phyloP scores from a whole-genome alignment of 1,284 basidiomycete genomes.

The Ustilago hordei region DNA sequence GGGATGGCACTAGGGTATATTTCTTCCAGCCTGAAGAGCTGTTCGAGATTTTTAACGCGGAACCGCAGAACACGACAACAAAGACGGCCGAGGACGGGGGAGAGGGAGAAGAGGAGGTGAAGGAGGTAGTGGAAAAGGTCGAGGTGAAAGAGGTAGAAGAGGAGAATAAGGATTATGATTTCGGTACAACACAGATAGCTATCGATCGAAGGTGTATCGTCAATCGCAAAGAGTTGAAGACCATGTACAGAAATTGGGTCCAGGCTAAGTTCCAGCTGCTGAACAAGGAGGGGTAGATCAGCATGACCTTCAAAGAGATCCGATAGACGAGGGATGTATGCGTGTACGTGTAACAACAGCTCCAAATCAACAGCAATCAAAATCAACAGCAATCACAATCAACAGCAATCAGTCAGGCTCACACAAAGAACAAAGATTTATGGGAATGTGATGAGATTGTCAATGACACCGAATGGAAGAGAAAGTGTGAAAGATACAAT shows the following conservation, averaged over 20 bases:
- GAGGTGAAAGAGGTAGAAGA: not conserved
- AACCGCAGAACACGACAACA: conserved; percentile 31
- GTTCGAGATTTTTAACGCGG: conserved; percentile 57
- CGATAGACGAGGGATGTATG: too few species aligned
- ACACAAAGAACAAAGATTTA: not conserved
- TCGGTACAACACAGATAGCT: conserved; percentile 61
- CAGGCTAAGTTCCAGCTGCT: conserved; percentile 62
- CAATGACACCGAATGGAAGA: conserved; percentile 1
- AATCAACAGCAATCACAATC: not conserved
- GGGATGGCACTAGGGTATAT: conserved; percentile 85
- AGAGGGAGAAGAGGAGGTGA: not conserved
- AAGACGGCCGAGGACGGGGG: conserved; percentile 4
- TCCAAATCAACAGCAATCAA: too few species aligned
- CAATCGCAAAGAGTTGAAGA: conserved; percentile 66
- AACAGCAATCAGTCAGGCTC: not conserved
- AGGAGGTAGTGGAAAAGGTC: not conserved
- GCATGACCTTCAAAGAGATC: too few species aligned
- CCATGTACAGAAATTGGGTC: conserved; percentile 67
- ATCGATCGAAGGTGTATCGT: conserved; percentile 66
- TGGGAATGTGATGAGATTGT: conserved; percentile 6
- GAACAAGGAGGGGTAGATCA: not conserved
- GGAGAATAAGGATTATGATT: conserved; percentile 25
- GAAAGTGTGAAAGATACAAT: conserved; percentile 2
- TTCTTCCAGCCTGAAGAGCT: conserved; percentile 66
- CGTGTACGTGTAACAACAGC: too few species aligned